Base-by-base conservation (phyloP, 352 stramenopile genomes). In the Globisporangium orthogonon region DNA sequence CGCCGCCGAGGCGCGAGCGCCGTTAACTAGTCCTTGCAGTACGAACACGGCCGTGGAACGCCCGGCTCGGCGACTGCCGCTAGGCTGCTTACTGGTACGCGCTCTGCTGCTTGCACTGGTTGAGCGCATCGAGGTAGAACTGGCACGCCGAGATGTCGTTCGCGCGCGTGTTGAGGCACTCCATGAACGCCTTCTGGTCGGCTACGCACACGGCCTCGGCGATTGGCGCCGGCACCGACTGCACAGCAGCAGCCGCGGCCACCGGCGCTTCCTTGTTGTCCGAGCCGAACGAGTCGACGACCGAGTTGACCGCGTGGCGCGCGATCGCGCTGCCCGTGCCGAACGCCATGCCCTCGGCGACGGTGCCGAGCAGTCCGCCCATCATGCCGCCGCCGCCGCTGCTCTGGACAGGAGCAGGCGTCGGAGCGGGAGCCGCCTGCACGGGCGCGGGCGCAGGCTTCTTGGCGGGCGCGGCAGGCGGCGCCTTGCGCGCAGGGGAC, bases 291-390 rank as follows among this genome's bases (percentile, higher is more conserved):
- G 78, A 82, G 62, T 90, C 71, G 11, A 77, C 64, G 23, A 74
- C 82, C 35, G 83, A 71, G 65, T 84, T 71, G 44, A 93, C 85
- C 13, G 76, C 92, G 54, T 85, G 87, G 54, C 97, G 95, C 30
- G 95, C 96, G 64, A 99, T 96, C 40, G 95, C 91, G 30, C 83
- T 98, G 66, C 95, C 96, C 14, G 93, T 98, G 64, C 96, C 96
- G 69, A 98, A 98, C 6, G 95, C 95, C 80, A 98, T 98, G 56
- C 96, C 95, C 63, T 98, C 91, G 0, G 87, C 93, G 66, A 99
- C 96, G 17, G 94, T 98, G 57, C 87, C 92, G 50, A 96, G 75
- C 55, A 98, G 90, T 15, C 94, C 94, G 28, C 85, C 79, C 52
- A 98, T 87, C 77, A 98, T 97, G 31, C 76, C 80, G 15, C 78